Evolutionary conservation across 208 protist genomes (phyloP), one percentile per base, ranked within the genome.

Genomic region (Wallacemonas sp.): DNA sequence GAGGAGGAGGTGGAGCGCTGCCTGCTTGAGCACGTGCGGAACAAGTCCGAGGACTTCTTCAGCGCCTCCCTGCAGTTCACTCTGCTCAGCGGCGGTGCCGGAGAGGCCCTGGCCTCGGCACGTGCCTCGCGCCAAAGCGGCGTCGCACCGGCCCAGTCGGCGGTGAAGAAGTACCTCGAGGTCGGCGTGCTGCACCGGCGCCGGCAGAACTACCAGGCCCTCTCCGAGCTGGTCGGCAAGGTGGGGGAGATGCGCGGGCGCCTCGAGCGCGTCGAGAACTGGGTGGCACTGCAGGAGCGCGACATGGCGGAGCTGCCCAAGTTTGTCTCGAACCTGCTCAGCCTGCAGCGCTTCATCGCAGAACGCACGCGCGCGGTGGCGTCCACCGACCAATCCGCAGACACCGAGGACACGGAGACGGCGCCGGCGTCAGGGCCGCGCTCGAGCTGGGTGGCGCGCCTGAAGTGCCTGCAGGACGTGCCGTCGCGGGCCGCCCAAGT

Each of bases 41-140:
- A 77, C 67, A 81, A 80, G 28, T 93, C 89, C 14, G 86, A 91
- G 57, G 77, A 91, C 67, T 96, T 97, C 74, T 95, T 96, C 68
- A 52, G 28, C 22, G 77, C 78, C 23, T 93, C 91, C 48, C 67
- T 73, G 33, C 68, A 78, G 26, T 95, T 96, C 76, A 70, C 65
- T 23, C 48, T 70, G 10, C 67, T 94, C 26, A 78, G 79, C 61
- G 63, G 55, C 8, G 89, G 94, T 54, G 87, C 84, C 11, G 54
- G 65, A 23, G 59, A 45, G 39, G 83, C 89, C 39, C 67, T 91
- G 67, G 74, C 65, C 16, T 70, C 81, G 41, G 76, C 72, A 23
- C 70, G 69, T 25, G 65, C 70, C n/a, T 70, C 77, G 28, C 78
- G 83, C 32, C 50, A 67, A 4, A 79, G 70, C 16, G 67, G 84